Evolutionary conservation across 78 protist species (phyloP), one percentile per base, ranked within the genome.

Genomic region (Speleostelium caveatum): DNA sequence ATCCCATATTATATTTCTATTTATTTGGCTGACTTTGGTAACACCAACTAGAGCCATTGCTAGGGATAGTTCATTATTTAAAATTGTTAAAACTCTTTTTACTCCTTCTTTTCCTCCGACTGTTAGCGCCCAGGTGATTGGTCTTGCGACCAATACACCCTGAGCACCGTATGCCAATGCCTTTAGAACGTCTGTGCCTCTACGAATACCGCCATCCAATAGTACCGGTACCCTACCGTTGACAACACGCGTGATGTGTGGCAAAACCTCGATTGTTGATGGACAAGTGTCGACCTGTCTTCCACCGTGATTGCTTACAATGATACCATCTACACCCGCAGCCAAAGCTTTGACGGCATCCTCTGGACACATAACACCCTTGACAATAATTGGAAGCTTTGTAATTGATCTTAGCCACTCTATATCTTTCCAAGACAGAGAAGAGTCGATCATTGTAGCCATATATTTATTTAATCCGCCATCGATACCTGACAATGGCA

Each of bases 271-370:
- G 38, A 93, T 72, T 17, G 95, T 87, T 3, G 96, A 69, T 0
- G 87, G 92, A 39, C 36, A 55, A 33, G 80, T 69, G 68, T 96
- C 97, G 12, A 96, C 41, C n/a, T 96, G 96, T 21, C 97, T 53
- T 17, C 83, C 97, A 26, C 97, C 97, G 56, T 94, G 97, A 74
- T 96, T 96, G 19, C 93, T 75, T 5, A 96, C 92, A 28, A 90
- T 61, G 30, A 96, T 94, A n/a, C 89, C 97, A 33, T 76, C 94
- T 24, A 36, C 85, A 28, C 94, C 94, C 49, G 42, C 32, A 24
- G 90, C n/a, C 0, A 76, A 73, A 17, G 97, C 96, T 6, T 73
- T 24, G 38, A 28, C 33, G 6, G 97, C 97, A 36, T 94, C 96
- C 21, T 93, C 67, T 12, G 85, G 87, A n/a, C 95, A 75, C 85